Evolutionary conservation across 2,329 filamentous ascomycete genomes (phyloP).

Genomic region (Lasiodiplodia gonubiensis): DNA sequence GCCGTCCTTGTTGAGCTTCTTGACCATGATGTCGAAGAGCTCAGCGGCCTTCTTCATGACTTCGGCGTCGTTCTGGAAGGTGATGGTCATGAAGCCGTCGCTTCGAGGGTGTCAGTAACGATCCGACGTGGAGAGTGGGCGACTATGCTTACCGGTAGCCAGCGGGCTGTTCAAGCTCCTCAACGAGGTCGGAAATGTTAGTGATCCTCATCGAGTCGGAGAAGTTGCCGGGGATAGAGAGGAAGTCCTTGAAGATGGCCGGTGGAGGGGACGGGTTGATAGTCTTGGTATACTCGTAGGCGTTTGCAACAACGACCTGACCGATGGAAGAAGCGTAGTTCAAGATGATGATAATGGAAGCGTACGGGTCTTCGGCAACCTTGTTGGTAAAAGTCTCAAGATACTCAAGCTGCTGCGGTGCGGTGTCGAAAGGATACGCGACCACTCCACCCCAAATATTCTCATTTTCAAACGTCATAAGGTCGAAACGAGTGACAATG

Average conservation of each 20-base stretch:
- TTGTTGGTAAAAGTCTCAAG: conserved; percentile 34
- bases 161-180: conserved; percentile 31
- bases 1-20: conserved; percentile 35
- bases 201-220: conserved; percentile 36
- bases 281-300: conserved; percentile 35
- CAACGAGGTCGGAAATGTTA: conserved; percentile 37
- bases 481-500: conserved; percentile 45
- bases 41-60: conserved; percentile 47
- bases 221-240: conserved; percentile 36
- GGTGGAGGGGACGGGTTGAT: conserved; percentile 33
- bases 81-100: conserved; percentile 34
- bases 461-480: conserved; percentile 26
- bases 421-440: conserved; percentile 36
- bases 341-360: conserved; percentile 34
- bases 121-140: conserved; percentile 28
- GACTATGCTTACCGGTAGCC: conserved; percentile 24
- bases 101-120: conserved; percentile 29
- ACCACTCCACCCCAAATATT: conserved; percentile 47
- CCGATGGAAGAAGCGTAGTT: conserved; percentile 33
- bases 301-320: conserved; percentile 35
- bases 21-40: conserved; percentile 49
- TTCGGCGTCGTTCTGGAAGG: conserved; percentile 42
- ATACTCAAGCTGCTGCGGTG: conserved; percentile 33
- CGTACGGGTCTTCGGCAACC: conserved; percentile 34
- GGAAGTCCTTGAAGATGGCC: conserved; percentile 35